Conservation (phyloP, 352 stramenopile genomes). For the Peronospora destructor region DNA sequence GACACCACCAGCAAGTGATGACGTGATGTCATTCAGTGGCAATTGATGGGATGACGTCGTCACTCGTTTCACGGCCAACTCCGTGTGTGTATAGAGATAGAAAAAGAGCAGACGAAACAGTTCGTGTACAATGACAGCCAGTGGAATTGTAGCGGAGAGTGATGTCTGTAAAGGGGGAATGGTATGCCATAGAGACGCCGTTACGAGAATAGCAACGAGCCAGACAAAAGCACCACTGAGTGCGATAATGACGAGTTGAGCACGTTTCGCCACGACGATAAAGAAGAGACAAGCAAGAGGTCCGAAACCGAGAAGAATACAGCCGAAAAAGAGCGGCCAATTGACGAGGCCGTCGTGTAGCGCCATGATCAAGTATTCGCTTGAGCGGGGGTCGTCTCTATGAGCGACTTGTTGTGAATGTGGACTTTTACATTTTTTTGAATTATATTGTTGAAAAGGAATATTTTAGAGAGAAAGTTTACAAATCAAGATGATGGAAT, state of each 20-base stretch:
- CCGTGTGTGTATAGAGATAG: constrained; percentile 66
- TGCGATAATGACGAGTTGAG: constrained; percentile 78
- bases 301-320: constrained; percentile 71
- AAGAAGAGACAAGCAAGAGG: constrained; percentile 74
- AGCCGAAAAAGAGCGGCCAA: constrained; percentile 82
- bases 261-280: constrained; percentile 65
- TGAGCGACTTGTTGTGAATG: background rate
- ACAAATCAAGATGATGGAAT: no score
- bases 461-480: no score
- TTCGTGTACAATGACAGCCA: constrained; percentile 70
- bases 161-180: constrained; percentile 70
- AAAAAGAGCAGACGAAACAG: constrained; percentile 66
- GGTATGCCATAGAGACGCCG: constrained; percentile 66
- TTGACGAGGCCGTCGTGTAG: constrained; percentile 66
- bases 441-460: no score
- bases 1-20: constrained; percentile 66
- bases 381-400: background rate
- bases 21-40: constrained; percentile 81
- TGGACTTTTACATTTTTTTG: no score
- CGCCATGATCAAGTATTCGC: constrained; percentile 34
- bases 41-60: constrained; percentile 70
- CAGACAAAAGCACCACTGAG: constrained; percentile 78
- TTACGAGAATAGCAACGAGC: constrained; percentile 74
- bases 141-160: constrained; percentile 61
- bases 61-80: constrained; percentile 66